Evolutionary conservation across 176 grass and related monocot genomes (phyloP), one percentile per base, ranked within the genome.

Genomic region (Cymbopogon citratus): DNA sequence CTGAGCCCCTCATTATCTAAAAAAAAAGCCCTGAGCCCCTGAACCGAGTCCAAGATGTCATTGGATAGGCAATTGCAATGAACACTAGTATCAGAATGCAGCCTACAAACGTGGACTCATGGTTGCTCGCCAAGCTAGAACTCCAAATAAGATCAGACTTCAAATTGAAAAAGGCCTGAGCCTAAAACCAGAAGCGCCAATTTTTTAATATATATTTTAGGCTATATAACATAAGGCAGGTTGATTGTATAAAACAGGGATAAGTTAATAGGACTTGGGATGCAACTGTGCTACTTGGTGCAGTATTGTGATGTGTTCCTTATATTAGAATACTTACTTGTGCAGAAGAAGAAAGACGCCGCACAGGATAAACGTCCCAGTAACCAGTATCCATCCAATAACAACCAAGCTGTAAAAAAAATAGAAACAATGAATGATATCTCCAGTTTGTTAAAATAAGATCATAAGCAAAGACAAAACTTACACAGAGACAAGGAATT

Each of bases 341-440:
- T 99, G 96, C 23, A 99, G 71, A 59, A 99, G 81, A 84, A 99
- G 89, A 80, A 99, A 99, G 36, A 95, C 63, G 49, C 96, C 96
- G 1, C 96, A 99, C 3, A 99, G 75, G 68, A 99, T 93, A 84
- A 99, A 95, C 8, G 96, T 99, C 35, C 87, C 96, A 2, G 96
- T 84, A 34, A 99, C 96, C 11, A 99, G 64, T 91, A 99, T 93
- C 96, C 96, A 99, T 84, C 91, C 96, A 88, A 80, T 28, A 78
- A 95, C 48, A 34, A 95, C 91, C 79, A 99, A 87, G 66, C 96
- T 99, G 90, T 73, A 91, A 18, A 87, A 76, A n/a, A 63, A 74
- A 45, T 40, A 24, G 25, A 3, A 41, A 18, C 56, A 49, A 44
- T 64, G 12, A 87, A 29, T 43, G 23, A 72, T 65, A 41, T 9